Base-by-base conservation (phyloP, 495 filamentous ascomycete species). In the Aspergillus cristatus region DNA sequence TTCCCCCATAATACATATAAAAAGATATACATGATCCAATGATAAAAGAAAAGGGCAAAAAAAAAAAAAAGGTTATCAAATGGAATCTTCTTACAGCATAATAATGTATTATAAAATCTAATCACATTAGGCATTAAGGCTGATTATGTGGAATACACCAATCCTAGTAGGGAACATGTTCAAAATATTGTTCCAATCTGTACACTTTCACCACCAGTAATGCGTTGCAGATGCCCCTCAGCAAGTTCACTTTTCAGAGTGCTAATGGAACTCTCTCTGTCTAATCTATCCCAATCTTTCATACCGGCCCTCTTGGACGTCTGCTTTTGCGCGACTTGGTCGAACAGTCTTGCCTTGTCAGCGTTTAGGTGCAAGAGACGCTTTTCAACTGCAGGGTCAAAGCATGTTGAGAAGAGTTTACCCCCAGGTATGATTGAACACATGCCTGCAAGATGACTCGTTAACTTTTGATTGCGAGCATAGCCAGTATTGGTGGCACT, bases 211-310 rank as follows among this genome's bases (percentile, higher is more conserved):
- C 66, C 65, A 48, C 75, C 75, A 28, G 74, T 60, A 40, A 75
- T 67, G 31, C 69, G 60, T 40, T 75, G 70, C 34, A 83, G 47
- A 40, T 75, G 66, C n/a, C 69, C 59, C 48, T 82, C 79, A 1
- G 78, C 76, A 35, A 82, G 48, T 38, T 81, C 76, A 40, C 69
- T 74, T 52, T 71, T 74, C 35, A 81, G 48, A 3, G 71, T 71
- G 20, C 71, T 72, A 30, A 72, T 73, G 12, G 70, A 70, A 32
- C 66, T 74, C 53, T 83, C 79, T 16, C 74, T 55, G 42, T 78
- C 70, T 40, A 74, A 40, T 31, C 55, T 60, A 28, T 76, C 75
- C 79, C 79, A 83, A 25, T 81, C 75, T 35, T 67, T 62, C 20
- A 79, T 34, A 0, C 54, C 63, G 33, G 57, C 48, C 41, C 76